Conservation (phyloP, 805 yeast genomes). For the Candida ponderosae region DNA sequence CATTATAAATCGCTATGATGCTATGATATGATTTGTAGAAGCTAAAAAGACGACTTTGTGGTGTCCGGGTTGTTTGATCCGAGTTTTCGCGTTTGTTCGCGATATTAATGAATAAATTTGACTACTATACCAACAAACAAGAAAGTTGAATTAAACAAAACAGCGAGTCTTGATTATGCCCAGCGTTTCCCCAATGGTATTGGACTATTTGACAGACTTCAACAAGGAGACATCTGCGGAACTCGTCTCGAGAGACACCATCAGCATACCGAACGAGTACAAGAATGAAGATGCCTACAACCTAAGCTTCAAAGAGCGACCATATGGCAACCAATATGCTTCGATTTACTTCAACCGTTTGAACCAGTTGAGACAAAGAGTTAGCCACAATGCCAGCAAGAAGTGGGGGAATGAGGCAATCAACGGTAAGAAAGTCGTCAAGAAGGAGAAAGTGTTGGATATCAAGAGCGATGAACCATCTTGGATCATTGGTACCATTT, state of each 20-base stretch:
- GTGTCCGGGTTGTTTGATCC: too few species aligned
- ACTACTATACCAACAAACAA: too few species aligned
- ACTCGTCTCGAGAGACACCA: slow-evolving; percentile 3
- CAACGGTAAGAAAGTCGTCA: slow-evolving; percentile 26
- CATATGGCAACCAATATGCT: slow-evolving; percentile 51
- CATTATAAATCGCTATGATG: too few species aligned
- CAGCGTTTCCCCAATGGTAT: not conserved
- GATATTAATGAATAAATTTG: too few species aligned
- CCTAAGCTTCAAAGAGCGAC: slow-evolving; percentile 25
- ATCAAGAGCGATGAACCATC: slow-evolving; percentile 52
- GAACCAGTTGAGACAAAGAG: slow-evolving; percentile 36
- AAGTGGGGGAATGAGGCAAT: slow-evolving; percentile 51
- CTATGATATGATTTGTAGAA: too few species aligned
- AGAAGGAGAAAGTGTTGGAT: slow-evolving; percentile 50
- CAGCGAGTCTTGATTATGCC: not conserved
- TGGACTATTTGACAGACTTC: not conserved
- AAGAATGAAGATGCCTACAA: slow-evolving; percentile 6
- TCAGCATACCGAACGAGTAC: slow-evolving; percentile 7
- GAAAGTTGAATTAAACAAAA: too few species aligned
- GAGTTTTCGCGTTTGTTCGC: too few species aligned
- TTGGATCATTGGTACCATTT: slow-evolving; percentile 85
- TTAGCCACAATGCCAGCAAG: slow-evolving; percentile 34
- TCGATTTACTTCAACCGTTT: slow-evolving; percentile 47
- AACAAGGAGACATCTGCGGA: not conserved
- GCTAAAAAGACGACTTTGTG: too few species aligned